A percentile compares a stretch with the other conserved stretches of the same genome.
phyloP scores from a whole-genome alignment of 768 basidiomycete species.

The Mycena maculata region DNA sequence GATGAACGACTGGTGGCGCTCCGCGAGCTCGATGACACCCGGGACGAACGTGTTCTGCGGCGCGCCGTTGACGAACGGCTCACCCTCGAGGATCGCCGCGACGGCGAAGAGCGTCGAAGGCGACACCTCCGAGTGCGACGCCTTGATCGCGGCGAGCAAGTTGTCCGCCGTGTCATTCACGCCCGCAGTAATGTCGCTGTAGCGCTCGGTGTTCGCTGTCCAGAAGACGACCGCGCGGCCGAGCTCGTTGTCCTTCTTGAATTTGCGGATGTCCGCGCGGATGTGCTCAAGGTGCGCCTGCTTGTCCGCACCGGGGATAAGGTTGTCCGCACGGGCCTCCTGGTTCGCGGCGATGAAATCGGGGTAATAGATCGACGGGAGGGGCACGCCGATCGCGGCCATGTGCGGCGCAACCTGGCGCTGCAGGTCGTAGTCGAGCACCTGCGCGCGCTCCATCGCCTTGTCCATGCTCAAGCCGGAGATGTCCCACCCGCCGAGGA shows the following conservation, averaged over 20 bases:
- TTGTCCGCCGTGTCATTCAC: constrained; percentile 95
- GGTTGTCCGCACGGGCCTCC: constrained; percentile 93
- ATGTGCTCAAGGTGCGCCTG: constrained; percentile 91
- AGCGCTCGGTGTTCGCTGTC: constrained; percentile 99
- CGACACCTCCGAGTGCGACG: constrained; percentile 92
- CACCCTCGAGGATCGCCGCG: constrained; percentile 93
- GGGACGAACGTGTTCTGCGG: constrained; percentile 99
- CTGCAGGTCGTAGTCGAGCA: constrained; percentile 96
- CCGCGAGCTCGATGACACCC: constrained; percentile 92
- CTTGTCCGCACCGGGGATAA: constrained; percentile 89
- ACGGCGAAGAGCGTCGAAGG: constrained; percentile 97
- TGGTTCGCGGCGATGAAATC: constrained; percentile 99
- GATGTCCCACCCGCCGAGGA: constrained; percentile 99
- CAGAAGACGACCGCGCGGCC: constrained; percentile 96
- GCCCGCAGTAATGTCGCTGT: constrained; percentile 93
- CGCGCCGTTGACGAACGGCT: constrained; percentile 96
- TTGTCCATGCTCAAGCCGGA: constrained; percentile 86
- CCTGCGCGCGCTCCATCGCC: constrained; percentile 93
- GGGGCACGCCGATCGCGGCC: constrained; percentile 81
- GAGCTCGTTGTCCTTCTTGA: constrained; percentile 85
- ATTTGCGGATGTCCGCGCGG: constrained; percentile 92
- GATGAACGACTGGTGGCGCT: constrained; percentile 90
- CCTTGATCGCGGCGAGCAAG: constrained; percentile 83
- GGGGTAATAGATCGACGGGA: constrained; percentile 97
- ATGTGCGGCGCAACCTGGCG: constrained; percentile 92